These are phyloP conservation scores for Achaetomium macrosporum DNA, from an alignment of 2,329 filamentous ascomycete genomes.

Conservation along the genomic window DNA sequence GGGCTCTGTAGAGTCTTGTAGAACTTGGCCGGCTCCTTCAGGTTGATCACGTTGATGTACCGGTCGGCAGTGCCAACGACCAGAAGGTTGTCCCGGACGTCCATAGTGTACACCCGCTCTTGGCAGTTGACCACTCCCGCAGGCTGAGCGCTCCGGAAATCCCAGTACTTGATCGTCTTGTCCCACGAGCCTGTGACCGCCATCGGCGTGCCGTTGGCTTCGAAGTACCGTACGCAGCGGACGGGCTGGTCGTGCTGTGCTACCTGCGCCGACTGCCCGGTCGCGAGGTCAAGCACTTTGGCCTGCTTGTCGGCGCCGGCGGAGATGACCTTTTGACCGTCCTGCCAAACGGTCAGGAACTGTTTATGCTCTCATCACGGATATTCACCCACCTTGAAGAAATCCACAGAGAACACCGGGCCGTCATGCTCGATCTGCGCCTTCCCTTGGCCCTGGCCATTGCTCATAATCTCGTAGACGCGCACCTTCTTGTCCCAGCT, in stretches of 20 bases:
- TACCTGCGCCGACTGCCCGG: slow-evolving; percentile 63
- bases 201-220: slow-evolving; percentile 66
- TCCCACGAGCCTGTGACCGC: slow-evolving; percentile 91
- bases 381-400: slow-evolving; percentile 65
- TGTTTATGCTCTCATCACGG: not conserved
- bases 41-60: slow-evolving; percentile 92
- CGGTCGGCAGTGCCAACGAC: slow-evolving; percentile 91
- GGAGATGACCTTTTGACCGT: slow-evolving; percentile 82
- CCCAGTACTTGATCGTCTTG: slow-evolving; percentile 88
- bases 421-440: slow-evolving; percentile 80
- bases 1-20: slow-evolving; percentile 97
- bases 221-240: slow-evolving; percentile 70
- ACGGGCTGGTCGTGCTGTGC: slow-evolving; percentile 82
- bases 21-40: slow-evolving; percentile 80
- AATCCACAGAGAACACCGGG: slow-evolving; percentile 78
- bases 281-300: slow-evolving; percentile 76
- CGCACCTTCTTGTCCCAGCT: slow-evolving; percentile 98
- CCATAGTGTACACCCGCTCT: slow-evolving; percentile 85
- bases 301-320: slow-evolving; percentile 87
- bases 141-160: slow-evolving; percentile 61
- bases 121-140: slow-evolving; percentile 62
- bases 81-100: slow-evolving; percentile 79
- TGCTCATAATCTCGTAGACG: slow-evolving; percentile 82
- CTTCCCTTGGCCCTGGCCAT: slow-evolving; percentile 76
- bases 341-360: slow-evolving; percentile 45